phyloP scores from a whole-genome alignment of 768 basidiomycete species.

The Boletus rex-veris region DNA sequence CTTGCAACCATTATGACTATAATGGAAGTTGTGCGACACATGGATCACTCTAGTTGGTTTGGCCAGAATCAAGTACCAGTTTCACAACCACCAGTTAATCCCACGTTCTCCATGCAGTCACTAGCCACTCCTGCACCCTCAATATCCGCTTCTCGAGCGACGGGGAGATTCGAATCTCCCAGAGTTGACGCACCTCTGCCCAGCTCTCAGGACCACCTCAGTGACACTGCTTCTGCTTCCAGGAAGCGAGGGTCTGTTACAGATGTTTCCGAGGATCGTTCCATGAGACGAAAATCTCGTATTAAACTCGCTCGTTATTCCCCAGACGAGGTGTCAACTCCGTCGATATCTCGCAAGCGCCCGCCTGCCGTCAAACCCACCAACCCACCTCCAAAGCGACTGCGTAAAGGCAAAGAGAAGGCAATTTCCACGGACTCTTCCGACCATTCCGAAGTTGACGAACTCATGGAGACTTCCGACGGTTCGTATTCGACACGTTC shows the following conservation, averaged over 20 bases:
- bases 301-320: neutral
- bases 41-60: conserved; percentile 21
- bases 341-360: conserved; percentile 24
- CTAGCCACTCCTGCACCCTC: conserved; percentile 1
- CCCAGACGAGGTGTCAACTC: conserved; percentile 5
- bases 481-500: conserved; percentile 8
- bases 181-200: neutral
- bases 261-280: conserved; percentile 9
- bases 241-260: conserved; percentile 2
- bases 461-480: conserved; percentile 7
- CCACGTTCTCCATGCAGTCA: conserved; percentile 4
- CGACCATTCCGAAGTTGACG: conserved; percentile 16
- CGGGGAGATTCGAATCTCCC: neutral
- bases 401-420: conserved; percentile 31
- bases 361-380: conserved; percentile 14
- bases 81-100: conserved; percentile 17
- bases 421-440: conserved; percentile 17
- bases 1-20: conserved; percentile 30
- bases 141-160: neutral
- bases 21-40: conserved; percentile 31
- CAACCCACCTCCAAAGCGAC: conserved; percentile 17
- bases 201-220: conserved; percentile 2
- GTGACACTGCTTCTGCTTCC: neutral
- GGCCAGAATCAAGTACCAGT: conserved; percentile 15
- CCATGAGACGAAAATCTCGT: conserved; percentile 4